These are phyloP conservation scores for Vanrija sp. DNA, from an alignment of 1,284 basidiomycete genomes.

Conservation along the genomic window DNA sequence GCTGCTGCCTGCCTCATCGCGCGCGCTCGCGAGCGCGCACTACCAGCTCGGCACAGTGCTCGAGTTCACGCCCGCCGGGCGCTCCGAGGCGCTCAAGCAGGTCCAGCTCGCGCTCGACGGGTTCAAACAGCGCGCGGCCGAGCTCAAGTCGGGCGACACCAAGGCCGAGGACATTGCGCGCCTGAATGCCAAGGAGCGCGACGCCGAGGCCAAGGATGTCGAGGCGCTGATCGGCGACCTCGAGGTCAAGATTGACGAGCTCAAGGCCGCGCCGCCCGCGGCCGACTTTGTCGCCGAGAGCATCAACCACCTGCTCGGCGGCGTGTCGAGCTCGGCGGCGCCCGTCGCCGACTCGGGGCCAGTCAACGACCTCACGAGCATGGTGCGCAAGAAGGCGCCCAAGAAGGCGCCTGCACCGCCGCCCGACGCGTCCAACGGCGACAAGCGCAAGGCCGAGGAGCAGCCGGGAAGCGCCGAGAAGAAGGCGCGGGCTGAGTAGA, in stretches of 20 bases:
- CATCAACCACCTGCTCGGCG: slow-evolving; percentile 47
- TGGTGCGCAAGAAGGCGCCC: slow-evolving; percentile 74
- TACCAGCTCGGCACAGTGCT: slow-evolving; percentile 85
- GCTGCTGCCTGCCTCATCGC: slow-evolving; percentile 70
- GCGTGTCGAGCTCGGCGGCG: slow-evolving; percentile 46
- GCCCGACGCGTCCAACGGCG: slow-evolving; percentile 1
- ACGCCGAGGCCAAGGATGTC: slow-evolving; percentile 71
- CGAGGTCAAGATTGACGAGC: slow-evolving; percentile 79
- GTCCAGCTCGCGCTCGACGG: slow-evolving; percentile 72
- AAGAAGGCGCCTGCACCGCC: slow-evolving; percentile 29
- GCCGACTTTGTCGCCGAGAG: slow-evolving; percentile 51
- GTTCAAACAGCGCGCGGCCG: slow-evolving; percentile 63
- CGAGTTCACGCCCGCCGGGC: slow-evolving; percentile 67
- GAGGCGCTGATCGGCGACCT: slow-evolving; percentile 71
- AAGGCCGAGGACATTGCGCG: slow-evolving; percentile 30
- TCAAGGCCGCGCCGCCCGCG: slow-evolving; percentile 66
- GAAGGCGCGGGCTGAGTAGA: slow-evolving; percentile 59
- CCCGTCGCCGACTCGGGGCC: slow-evolving; percentile 45
- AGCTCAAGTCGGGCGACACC: slow-evolving; percentile 57
- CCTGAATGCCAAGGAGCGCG: slow-evolving; percentile 64
- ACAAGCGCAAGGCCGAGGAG: slow-evolving; percentile 41
- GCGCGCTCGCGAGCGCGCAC: slow-evolving; percentile 81
- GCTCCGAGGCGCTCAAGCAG: slow-evolving; percentile 72
- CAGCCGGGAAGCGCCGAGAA: slow-evolving; percentile 53
- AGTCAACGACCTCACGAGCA: slow-evolving; percentile 74